Base-by-base conservation (phyloP, 129 eudicot species). In the Artemisia annua region DNA sequence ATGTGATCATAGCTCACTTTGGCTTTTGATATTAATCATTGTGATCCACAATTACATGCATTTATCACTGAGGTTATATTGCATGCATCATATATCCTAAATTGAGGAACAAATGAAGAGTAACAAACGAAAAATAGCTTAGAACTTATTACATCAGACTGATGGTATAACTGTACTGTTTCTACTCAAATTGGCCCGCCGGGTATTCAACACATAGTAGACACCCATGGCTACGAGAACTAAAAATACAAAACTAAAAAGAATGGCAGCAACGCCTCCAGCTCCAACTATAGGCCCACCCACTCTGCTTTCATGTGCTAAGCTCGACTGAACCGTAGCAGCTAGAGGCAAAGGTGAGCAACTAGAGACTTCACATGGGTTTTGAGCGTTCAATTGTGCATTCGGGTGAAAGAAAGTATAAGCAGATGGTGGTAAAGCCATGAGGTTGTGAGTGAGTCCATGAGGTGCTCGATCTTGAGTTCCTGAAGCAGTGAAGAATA, bases 391-490 rank as follows among this genome's bases (percentile, higher is more conserved):
- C 1, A 82, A 75, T 28, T 59, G 73, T 6, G 73, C 70, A 22
- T 79, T 73, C 1, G 95, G 90, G 84, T 88, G 85, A 76, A 91
- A 91, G 56, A 88, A 91, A 0, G 78, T 76, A 71, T 79, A 85
- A 43, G 97, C 97, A 15, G 85, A 70, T 14, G 97, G 97, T 4
- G 97, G 76, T 39, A 91, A 71, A 2, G 92, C 92, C 43, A 69
- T 48, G 0, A 87, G 88, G 63, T 64, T 62, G 16, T 79, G 64
- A 55, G 9, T 22, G 10, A 88, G 87, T 43, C 97, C 96, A 28
- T 91, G 95, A 46, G 88, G 93, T 9, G 91, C 84, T 81, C 91
- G 84, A 43, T 72, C 85, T 81, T 87, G 91, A 59, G 89, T 85
- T 65, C 64, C 72, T 72, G 78, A 61, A 20, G 55, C 50, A 52